phyloP scores from a whole-genome alignment of 2,329 filamentous ascomycete genomes.

The Tolypocladium guangdongense region DNA sequence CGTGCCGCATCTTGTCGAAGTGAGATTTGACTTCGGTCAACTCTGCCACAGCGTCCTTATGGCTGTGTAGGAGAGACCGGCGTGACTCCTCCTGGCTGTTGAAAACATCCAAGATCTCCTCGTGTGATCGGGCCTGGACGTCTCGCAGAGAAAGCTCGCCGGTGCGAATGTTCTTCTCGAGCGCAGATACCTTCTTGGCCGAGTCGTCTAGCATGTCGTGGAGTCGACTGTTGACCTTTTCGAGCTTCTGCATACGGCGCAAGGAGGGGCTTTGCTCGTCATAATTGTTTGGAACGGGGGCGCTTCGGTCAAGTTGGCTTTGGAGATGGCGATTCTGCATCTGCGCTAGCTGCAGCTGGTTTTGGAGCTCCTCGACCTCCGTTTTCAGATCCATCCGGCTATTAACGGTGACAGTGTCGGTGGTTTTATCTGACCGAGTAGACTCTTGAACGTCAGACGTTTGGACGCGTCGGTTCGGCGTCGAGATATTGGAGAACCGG shows the following conservation, averaged over 20 bases:
- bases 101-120: slow-evolving; percentile 85
- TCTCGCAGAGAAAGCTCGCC: slow-evolving; percentile 85
- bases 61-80: slow-evolving; percentile 67
- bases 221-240: slow-evolving; percentile 80
- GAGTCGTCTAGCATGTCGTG: slow-evolving; percentile 95
- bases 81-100: slow-evolving; percentile 89
- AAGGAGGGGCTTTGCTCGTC: slow-evolving; percentile 74
- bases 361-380: slow-evolving; percentile 85
- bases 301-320: slow-evolving; percentile 66
- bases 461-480: slow-evolving; percentile 62
- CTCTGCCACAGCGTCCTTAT: slow-evolving; percentile 78
- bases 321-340: slow-evolving; percentile 94
- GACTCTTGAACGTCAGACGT: slow-evolving; percentile 60
- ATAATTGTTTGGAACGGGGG: slow-evolving; percentile 49
- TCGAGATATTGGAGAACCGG: slow-evolving; percentile 64
- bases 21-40: slow-evolving; percentile 77
- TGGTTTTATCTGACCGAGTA: slow-evolving; percentile 71
- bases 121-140: slow-evolving; percentile 84
- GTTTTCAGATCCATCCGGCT: slow-evolving; percentile 83
- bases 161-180: slow-evolving; percentile 78
- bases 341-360: slow-evolving; percentile 83
- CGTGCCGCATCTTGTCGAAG: slow-evolving; percentile 77
- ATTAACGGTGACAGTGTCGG: slow-evolving; percentile 72
- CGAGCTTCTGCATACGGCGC: slow-evolving; percentile 77
- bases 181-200: slow-evolving; percentile 75